Conservation (phyloP, 2,329 filamentous ascomycete genomes). For the Aspergillus chevalieri region DNA sequence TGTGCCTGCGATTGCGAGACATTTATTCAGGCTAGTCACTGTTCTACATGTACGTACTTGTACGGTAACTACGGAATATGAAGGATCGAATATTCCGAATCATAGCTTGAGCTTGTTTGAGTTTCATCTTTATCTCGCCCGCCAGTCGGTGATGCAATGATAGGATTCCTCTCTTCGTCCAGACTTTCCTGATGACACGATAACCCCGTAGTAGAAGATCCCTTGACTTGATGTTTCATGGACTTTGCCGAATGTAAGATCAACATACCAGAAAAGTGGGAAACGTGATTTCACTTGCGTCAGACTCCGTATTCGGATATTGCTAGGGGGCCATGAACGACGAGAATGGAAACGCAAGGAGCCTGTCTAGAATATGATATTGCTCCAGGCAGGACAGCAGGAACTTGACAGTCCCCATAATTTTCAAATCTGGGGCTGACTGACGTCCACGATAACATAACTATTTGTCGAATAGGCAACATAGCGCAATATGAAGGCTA, state of each 20-base stretch:
- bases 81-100: neutral
- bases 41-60: neutral
- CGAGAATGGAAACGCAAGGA: too few relatives aligned
- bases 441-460: too few relatives aligned
- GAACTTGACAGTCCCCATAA: too few relatives aligned
- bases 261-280: too few relatives aligned
- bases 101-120: neutral
- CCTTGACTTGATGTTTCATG: neutral
- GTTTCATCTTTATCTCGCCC: neutral
- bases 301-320: too few relatives aligned
- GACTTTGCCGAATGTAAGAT: too few relatives aligned
- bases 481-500: neutral
- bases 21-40: neutral
- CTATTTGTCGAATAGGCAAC: neutral
- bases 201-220: neutral
- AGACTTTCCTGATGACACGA: neutral
- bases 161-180: neutral
- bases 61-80: neutral
- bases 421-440: too few relatives aligned
- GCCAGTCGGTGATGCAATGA: neutral
- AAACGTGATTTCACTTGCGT: too few relatives aligned
- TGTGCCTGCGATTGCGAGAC: neutral
- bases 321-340: too few relatives aligned
- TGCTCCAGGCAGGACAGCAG: too few relatives aligned
- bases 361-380: too few relatives aligned